Base-by-base conservation (phyloP, 176 grass and related monocot genomes). In the Avena atlantica region DNA sequence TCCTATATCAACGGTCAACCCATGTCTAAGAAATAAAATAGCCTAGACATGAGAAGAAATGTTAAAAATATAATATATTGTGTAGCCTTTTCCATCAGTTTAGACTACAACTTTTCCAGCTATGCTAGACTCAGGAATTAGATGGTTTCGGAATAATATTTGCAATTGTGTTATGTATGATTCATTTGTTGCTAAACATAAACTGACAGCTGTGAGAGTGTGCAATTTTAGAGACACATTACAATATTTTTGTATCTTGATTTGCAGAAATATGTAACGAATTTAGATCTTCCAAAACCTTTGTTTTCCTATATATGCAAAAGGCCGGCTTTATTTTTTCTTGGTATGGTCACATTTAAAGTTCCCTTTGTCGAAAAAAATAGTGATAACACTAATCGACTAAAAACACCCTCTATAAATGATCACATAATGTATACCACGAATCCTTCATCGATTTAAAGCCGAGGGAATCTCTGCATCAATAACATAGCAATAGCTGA, bases 391-490 rank as follows among this genome's bases (percentile, higher is more conserved):
- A 13, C 56, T 42, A 79, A 34, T 34, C 31, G 2, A 34, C 31
- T 34, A 34, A 34, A 34, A 34, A 34, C 31, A 34, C 31, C 31
- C 31, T 34, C 34, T 12, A 48, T 59, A 36, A 13, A 86, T 67
- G 31, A 3, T 34, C 31, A 4, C 31, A 34, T 34, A 34, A 34
- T 34, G 31, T 34, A 34, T 25, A 61, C 1, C 14, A 31, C 20
- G 60, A 44, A 8, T 8, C 42, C 42, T 8, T 44, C 31, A 34
- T 34, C 31, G 3, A 34, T 34, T 34, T 34, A 34, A 34, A 34
- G 42, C 42, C 8, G 59, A 51, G 20, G 50, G 70, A 60, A 89
- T 83, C 83, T 78, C 19, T 34, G 31, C 3, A 63, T 63, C 7
- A 8, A 59, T 58, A 7, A 60, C 70, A 49, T 20, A 50, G 49